Evolutionary conservation across 1,284 basidiomycete species (phyloP), one percentile per base, ranked within the genome.

Genomic region (Trametes polyzona): DNA sequence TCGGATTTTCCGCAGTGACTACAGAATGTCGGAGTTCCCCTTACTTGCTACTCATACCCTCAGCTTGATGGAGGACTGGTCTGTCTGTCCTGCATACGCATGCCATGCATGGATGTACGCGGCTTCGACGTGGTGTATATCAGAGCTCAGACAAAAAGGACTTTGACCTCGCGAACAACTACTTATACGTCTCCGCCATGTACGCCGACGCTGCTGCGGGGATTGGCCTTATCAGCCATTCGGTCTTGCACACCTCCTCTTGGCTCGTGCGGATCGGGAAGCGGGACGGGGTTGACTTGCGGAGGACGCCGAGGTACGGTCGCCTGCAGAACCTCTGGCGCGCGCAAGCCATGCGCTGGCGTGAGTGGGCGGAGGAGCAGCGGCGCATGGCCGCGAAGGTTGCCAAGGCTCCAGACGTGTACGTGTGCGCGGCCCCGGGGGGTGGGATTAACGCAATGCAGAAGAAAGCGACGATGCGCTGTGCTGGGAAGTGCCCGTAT

Each of bases 401-500:
- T 17, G 47, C 47, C 14, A 41, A 37, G 32, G 52, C 47, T 6
- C 55, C 52, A 40, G 52, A 55, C 11, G 53, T 50, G 44, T 55
- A 52, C n/a, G 35, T 30, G 1, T 61, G 59, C 42, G 48, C 55
- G 10, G 33, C 33, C 24, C 40, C 42, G 37, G 53, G 57, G 12
- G 55, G 60, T 23, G 52, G 50, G 4, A 50, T 55, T 24, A 30
- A 32, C 5, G 55, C 43, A 11, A 51, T 37, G 7, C 33, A 54
- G 30, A 58, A 56, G 48, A 52, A 40, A 16, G 51, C 47, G 16
- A 23, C 57, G 21, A 49, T 43, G 30, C 29, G 49, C 27, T 59
- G 61, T 17, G 37, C 30, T 5, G 57, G 61, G 9, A 37, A 32
- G 27, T 59, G 57, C 27, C 61, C 57, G 9, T 19, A 21, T 16